Evolutionary conservation across 768 basidiomycete species (phyloP), one percentile per base, ranked within the genome.

Genomic region (Auriculariales sp.): DNA sequence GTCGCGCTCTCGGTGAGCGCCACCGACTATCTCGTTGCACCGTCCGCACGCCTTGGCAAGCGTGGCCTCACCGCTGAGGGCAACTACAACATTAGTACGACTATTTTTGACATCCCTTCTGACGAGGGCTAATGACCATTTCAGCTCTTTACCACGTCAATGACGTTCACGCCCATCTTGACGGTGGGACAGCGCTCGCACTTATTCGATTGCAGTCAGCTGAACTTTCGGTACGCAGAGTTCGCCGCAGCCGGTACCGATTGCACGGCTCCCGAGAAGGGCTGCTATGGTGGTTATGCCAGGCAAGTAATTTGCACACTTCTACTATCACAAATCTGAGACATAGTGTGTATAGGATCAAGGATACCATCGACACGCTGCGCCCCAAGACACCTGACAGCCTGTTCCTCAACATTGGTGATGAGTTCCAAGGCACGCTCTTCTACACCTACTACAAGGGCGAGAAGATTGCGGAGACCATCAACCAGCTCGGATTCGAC

Each of bases 341-440:
- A n/a, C n/a, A n/a, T n/a, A n/a, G n/a, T n/a, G n/a, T n/a, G n/a
- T n/a, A n/a, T n/a, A n/a, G n/a, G 25, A 62, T 71, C 22, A 70
- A 71, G 53, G 62, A 62, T 22, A 61, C 64, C 27, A 58, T 71
- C 44, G 61, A 68, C 28, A 55, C 58, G 42, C 56, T 62, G 2
- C 56, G 70, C 28, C 57, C 56, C 4, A 56, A 52, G 9, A 62
- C 61, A 27, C 55, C 62, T 22, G 65, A 72, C 56, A 66, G 63
- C 6, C 52, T 73, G 3, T 64, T 72, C 51, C 54, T 72, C 44
- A 69, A 72, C 55, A 65, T 67, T 42, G 72, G 72, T 4, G 71
- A 73, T 53, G 71, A 73, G 55, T 72, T 71, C 55, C 71, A 64
- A 62, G 69, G 69, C 9, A 72, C 71, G 1, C 59, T 71, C 9